These are phyloP conservation scores for Myxozyma monticola DNA, from an alignment of 805 yeast genomes.

Conservation along the genomic window DNA sequence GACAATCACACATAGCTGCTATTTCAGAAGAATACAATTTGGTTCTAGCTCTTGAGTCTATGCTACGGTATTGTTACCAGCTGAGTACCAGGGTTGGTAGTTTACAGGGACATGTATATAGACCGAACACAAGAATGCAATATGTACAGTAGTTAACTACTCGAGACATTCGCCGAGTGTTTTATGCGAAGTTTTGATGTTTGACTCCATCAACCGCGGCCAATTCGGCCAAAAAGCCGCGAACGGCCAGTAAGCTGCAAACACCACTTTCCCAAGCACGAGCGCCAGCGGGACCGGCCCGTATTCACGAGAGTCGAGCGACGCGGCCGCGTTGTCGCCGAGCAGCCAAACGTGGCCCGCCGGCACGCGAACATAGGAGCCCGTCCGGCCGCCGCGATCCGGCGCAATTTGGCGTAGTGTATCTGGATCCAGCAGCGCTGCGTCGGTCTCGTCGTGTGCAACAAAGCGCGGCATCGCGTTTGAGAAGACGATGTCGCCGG, in stretches of 20 bases:
- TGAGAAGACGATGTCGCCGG: constrained; percentile 71
- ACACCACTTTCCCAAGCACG: constrained; percentile 72
- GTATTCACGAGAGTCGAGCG: constrained; percentile 86
- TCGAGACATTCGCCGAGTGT: too few species aligned
- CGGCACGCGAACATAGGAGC: constrained; percentile 67
- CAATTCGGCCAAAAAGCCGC: constrained; percentile 10
- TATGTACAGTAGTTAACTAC: too few species aligned
- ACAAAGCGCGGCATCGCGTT: constrained; percentile 13
- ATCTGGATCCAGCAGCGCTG: too few species aligned
- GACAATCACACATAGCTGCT: too few species aligned
- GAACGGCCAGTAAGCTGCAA: constrained; percentile 21
- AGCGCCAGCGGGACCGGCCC: constrained; percentile 88
- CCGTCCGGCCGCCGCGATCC: too few species aligned
- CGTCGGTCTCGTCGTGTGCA: background rate
- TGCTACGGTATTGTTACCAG: too few species aligned
- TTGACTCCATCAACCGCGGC: constrained; percentile 18
- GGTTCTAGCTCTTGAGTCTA: too few species aligned
- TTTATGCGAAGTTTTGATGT: background rate
- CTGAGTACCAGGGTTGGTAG: too few species aligned
- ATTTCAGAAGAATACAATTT: too few species aligned
- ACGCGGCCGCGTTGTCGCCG: constrained; percentile 87
- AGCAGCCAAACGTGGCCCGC: constrained; percentile 97
- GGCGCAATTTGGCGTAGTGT: too few species aligned
- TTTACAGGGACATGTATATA: too few species aligned
- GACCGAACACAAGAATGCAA: too few species aligned